Evolutionary conservation across 768 basidiomycete species (phyloP).

Genomic region (Clitopilus hobsonii): DNA sequence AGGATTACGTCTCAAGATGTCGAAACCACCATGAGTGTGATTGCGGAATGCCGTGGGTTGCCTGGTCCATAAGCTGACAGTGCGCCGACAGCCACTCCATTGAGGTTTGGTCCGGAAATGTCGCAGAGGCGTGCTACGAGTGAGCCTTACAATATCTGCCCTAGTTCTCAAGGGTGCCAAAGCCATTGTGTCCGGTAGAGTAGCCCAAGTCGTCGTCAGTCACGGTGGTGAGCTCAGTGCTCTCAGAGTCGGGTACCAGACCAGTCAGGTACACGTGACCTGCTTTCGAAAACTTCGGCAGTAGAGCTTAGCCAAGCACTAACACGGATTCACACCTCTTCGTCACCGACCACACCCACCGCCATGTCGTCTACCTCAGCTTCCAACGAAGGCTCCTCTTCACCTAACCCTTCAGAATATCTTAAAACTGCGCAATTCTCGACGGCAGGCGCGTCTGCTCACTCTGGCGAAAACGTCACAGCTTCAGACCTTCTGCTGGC

Average conservation of each 20-base stretch:
- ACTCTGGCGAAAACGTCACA: constrained; percentile 59
- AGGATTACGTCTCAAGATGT: neutral
- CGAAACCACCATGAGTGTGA: constrained; percentile 2
- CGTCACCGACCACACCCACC: constrained; percentile 9
- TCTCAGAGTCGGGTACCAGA: neutral
- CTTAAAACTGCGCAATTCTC: constrained; percentile 47
- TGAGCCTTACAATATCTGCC: neutral
- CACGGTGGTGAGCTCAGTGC: neutral
- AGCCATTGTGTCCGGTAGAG: neutral
- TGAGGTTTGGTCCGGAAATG: neutral
- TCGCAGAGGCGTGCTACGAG: neutral
- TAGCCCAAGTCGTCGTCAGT: neutral
- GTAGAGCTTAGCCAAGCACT: neutral
- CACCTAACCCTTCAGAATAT: constrained; percentile 40
- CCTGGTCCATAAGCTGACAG: neutral
- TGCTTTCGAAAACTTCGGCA: constrained; percentile 9
- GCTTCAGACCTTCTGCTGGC: constrained; percentile 85
- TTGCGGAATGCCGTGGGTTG: neutral
- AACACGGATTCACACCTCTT: constrained; percentile 9
- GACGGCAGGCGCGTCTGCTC: constrained; percentile 29
- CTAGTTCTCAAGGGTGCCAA: constrained; percentile 1
- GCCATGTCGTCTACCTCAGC: constrained; percentile 24
- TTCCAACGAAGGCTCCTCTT: constrained; percentile 31
- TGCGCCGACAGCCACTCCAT: neutral
- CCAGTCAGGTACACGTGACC: neutral